Evolutionary conservation across 768 basidiomycete genomes (phyloP), one percentile per base, ranked within the genome.

Genomic region (Lentinula sp.): DNA sequence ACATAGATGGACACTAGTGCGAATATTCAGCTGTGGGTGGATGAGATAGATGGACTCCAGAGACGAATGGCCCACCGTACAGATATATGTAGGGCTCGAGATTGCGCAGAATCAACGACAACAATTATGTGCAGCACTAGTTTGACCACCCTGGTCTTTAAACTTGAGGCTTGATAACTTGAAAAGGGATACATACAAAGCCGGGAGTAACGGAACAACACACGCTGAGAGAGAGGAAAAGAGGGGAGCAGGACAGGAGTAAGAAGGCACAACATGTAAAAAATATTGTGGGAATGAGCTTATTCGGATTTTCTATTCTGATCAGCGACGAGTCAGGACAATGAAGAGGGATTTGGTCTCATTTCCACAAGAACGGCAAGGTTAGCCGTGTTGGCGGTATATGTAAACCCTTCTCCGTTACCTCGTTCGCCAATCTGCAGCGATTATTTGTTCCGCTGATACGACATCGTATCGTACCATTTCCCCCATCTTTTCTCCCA

Each of bases 391-490:
- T 54, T 9, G n/a, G 43, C 43, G 43, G 20, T 56, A 32, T 59
- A 59, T 18, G 16, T 4, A 18, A 48, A 36, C 57, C 50, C 48
- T n/a, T 36, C 23, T 35, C 33, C 23, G 12, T 36, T 60, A 59
- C 16, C 48, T 50, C 55, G 35, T 20, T 15, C 55, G 16, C 35
- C 58, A 59, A 35, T 37, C 58, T 59, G 58, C 48, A 50, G 8
- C 16, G 57, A n/a, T 32, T 48, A 42, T 42, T 58, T 58, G 28
- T 36, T 50, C 48, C 16, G 20, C 16, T 49, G 48, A 50, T 60
- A 60, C 59, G 59, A 41, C 18, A 0, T 49, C 37, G 48, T 52
- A 52, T 49, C 61, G 37, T 39, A n/a, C 23, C 33, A 57, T 56
- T 37, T 53, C 43, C 54, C 23, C 28, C 28, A 28, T 46, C 33